phyloP scores from a whole-genome alignment of 225 moss, liverwort and hornwort species.

The Marchantia polymorpha region DNA sequence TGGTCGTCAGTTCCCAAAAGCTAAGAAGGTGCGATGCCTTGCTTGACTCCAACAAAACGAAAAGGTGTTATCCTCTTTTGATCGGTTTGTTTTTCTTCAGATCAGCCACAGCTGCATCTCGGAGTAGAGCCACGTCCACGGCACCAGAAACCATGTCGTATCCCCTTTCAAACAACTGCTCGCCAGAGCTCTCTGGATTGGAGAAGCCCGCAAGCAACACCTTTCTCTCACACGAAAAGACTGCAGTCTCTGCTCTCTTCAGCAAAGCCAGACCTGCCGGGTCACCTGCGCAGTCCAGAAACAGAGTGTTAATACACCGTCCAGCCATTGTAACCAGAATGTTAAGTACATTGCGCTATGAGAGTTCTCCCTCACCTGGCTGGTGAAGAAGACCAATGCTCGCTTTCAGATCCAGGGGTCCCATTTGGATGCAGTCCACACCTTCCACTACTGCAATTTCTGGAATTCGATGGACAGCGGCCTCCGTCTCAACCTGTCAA shows the following conservation, averaged over 20 bases:
- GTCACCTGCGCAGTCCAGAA: neutral
- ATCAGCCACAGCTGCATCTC: constrained; percentile 36
- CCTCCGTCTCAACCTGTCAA: constrained; percentile 59
- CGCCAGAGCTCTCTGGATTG: constrained; percentile 26
- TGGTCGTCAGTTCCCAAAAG: no score
- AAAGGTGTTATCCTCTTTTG: neutral
- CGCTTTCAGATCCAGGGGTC: constrained; percentile 69
- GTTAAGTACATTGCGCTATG: neutral
- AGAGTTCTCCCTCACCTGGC: neutral
- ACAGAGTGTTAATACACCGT: neutral
- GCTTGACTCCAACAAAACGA: no score
- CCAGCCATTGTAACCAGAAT: neutral
- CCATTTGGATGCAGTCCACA: constrained; percentile 84
- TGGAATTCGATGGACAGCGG: constrained; percentile 50
- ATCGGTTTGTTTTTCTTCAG: constrained; percentile 27
- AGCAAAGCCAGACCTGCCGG: neutral
- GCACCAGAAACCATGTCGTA: constrained; percentile 35
- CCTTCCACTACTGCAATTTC: constrained; percentile 72
- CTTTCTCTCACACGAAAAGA: constrained; percentile 16
- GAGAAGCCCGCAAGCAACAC: constrained; percentile 33
- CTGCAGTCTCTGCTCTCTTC: constrained; percentile 26
- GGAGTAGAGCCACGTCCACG: constrained; percentile 35
- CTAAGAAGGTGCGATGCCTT: no score
- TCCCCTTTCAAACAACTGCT: constrained; percentile 29
- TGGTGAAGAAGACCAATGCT: constrained; percentile 50